Percentiles rank a stretch among this genome's conserved stretches.
These are phyloP conservation scores for Desmodesmus armatus DNA, from an alignment of 139 green algal species.

Conservation along the genomic window DNA sequence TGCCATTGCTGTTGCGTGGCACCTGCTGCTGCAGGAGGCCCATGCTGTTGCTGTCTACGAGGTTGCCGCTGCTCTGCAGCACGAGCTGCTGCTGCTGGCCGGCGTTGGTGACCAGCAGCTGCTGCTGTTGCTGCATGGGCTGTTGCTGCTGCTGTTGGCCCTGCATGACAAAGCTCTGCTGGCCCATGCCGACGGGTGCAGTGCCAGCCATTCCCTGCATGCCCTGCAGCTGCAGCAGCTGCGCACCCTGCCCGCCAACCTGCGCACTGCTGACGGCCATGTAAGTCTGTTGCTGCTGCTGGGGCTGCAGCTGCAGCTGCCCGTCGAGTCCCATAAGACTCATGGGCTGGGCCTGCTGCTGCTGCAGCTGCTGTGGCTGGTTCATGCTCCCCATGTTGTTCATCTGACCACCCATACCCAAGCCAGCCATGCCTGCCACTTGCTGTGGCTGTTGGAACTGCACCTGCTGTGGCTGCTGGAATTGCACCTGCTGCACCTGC, in stretches of 20 bases:
- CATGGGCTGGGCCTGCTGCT: neutral
- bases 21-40: neutral
- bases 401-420: neutral
- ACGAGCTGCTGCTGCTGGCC: constrained; percentile 19
- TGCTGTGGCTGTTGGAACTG: constrained; percentile 6
- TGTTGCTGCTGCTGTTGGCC: neutral
- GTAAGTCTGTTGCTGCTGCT: neutral
- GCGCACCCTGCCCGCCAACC: neutral
- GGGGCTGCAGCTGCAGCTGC: neutral
- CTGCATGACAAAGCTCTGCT: neutral
- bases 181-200: neutral
- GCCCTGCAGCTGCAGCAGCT: neutral
- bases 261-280: neutral
- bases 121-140: neutral
- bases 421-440: neutral
- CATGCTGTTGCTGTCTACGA: neutral
- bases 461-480: neutral
- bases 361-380: constrained; percentile 22
- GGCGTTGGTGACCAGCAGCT: neutral
- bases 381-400: neutral
- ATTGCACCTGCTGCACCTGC: neutral
- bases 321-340: neutral
- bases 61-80: neutral
- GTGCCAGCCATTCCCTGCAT: neutral
- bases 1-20: constrained; percentile 12